Evolutionary conservation across 441 rosid species (phyloP).

Genomic region (Gossypium lobatum): DNA sequence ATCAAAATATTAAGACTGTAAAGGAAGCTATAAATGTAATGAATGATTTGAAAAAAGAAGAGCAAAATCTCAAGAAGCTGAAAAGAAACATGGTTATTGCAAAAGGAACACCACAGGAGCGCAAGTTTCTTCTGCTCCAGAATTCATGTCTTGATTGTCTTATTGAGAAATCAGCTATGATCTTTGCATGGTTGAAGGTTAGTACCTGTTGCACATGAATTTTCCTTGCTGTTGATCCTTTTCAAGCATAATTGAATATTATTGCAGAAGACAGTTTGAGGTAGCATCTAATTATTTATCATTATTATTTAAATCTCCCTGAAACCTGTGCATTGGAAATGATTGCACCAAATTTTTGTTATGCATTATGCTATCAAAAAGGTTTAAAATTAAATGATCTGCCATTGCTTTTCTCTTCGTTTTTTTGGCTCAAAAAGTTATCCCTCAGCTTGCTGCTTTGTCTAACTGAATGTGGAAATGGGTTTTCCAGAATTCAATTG

Average conservation of each 20-base stretch:
- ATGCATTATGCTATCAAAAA: background rate
- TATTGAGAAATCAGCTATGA: conserved; percentile 72
- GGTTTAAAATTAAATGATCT: background rate
- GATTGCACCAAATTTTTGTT: background rate
- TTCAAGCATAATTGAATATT: background rate
- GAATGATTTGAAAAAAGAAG: conserved; percentile 69
- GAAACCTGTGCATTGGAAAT: background rate
- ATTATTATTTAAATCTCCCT: background rate
- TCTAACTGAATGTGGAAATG: background rate
- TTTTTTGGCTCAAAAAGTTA: background rate
- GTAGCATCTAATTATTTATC: background rate
- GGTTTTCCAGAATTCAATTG: background rate
- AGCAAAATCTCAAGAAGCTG: conserved; percentile 77
- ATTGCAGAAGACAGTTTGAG: background rate
- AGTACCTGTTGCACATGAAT: conserved; percentile 12
- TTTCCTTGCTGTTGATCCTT: background rate
- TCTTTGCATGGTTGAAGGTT: conserved; percentile 82
- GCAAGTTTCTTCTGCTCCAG: conserved; percentile 59
- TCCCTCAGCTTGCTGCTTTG: background rate
- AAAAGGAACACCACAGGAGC: conserved; percentile 51
- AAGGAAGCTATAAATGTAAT: conserved; percentile 63
- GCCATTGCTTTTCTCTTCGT: background rate
- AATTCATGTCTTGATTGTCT: conserved; percentile 66
- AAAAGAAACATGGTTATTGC: conserved; percentile 46
- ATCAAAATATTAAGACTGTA: conserved; percentile 58